Base-by-base conservation (phyloP, 164 flowering plant species). In the Saururus chinensis region DNA sequence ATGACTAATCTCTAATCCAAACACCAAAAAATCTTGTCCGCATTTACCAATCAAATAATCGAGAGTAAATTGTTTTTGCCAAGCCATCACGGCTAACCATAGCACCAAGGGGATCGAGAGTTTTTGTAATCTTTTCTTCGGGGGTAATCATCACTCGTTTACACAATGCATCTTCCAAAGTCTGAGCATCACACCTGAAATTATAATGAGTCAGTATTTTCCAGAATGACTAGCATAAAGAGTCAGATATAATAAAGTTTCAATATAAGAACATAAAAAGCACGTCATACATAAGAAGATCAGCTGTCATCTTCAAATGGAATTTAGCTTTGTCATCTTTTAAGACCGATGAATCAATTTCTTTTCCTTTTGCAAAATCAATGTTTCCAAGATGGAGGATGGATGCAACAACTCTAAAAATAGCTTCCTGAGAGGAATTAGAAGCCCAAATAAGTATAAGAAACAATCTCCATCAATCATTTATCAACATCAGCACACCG, bases 11-110 rank as follows among this genome's bases (percentile, higher is more conserved):
- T 45, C 49, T 45, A 45, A 12, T 45, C 0, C 14, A 45, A 45
- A 0, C 14, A 45, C 11, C 49, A 45, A 2, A 45, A 45, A 45
- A 45, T 7, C 6, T 45, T 16, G 22, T 20, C 41, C 65, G 53
- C 14, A 60, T n/a, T 66, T 74, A 89, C 98, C 98, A 92, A 66
- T 92, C 86, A 80, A 92, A 92, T 68, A 92, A 71, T 51, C 86
- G 89, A 19, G 90, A 86, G 73, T 92, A 92, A 67, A 89, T 74
- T 25, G 95, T 89, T 78, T 89, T 92, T 14, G 97, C 98, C 57
- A 92, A 80, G 51, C 96, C 96, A 76, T 92, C 98, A 68, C 98
- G 79, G 71, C 97, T 86, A 60, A 81, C 74, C 40, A 79, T 60
- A 59, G 98, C 97, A 69, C 71, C 82, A 70, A 63, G 64, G 61